A percentile compares a stretch with the other conserved stretches of the same genome.
Evolutionary conservation across 495 filamentous ascomycete species (phyloP).

Genomic region (Ascodesmis nigricans): DNA sequence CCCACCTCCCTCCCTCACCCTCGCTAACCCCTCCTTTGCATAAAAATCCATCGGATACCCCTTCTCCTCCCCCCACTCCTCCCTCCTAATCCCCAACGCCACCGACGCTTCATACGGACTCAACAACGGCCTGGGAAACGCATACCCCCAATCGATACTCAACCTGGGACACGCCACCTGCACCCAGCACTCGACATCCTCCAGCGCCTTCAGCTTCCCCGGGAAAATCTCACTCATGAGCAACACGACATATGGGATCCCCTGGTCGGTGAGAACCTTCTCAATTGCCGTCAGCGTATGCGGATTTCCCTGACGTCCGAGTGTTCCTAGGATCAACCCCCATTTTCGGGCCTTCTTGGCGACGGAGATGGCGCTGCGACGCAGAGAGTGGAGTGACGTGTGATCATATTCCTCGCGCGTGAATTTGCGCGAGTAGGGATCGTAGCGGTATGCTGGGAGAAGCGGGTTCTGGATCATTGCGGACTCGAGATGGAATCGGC

Average conservation of each 20-base stretch:
- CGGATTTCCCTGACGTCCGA: slow-evolving; percentile 88
- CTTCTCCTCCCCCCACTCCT: slow-evolving; percentile 49
- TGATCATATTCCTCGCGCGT: slow-evolving; percentile 81
- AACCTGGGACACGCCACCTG: slow-evolving; percentile 87
- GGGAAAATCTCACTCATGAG: slow-evolving; percentile 89
- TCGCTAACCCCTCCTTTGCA: slow-evolving; percentile 70
- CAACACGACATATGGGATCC: slow-evolving; percentile 59
- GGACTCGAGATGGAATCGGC: slow-evolving; percentile 88
- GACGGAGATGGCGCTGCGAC: slow-evolving; percentile 48
- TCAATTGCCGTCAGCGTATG: slow-evolving; percentile 79
- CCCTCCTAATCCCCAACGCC: slow-evolving; percentile 44
- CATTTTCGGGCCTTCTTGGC: slow-evolving; percentile 64
- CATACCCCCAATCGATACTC: slow-evolving; percentile 98
- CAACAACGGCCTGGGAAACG: slow-evolving; percentile 66
- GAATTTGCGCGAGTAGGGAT: slow-evolving; percentile 80
- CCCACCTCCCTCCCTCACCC: slow-evolving; percentile 36
- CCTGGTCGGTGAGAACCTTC: slow-evolving; percentile 38
- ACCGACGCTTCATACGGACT: slow-evolving; percentile 92
- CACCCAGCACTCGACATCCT: slow-evolving; percentile 88
- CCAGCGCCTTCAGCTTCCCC: slow-evolving; percentile 77
- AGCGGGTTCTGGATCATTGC: slow-evolving; percentile 95
- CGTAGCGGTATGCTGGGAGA: slow-evolving; percentile 84
- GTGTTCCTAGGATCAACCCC: slow-evolving; percentile 80
- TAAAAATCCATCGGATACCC: slow-evolving; percentile 96
- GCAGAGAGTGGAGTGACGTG: slow-evolving; percentile 62